A percentile compares a stretch with the other conserved stretches of the same genome.
Conservation (phyloP, 2,329 filamentous ascomycete species). For the Botrytis sinoallii region DNA sequence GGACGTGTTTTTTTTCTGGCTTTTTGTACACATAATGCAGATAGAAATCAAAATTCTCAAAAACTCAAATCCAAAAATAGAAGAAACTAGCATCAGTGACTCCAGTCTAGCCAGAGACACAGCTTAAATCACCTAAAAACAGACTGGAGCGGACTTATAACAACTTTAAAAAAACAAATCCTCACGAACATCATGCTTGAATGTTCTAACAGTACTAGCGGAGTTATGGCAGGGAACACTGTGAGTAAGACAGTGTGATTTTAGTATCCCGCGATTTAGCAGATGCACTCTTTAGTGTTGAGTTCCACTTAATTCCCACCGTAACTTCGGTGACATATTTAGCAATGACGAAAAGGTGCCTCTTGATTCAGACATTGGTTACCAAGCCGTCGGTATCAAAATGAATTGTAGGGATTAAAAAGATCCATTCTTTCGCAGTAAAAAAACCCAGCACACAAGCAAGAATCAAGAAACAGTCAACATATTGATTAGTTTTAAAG, state of each 20-base stretch:
- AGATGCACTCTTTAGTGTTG: not conserved
- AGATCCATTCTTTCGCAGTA: not conserved
- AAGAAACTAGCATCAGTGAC: too few relatives aligned
- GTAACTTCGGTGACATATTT: not conserved
- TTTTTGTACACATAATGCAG: too few relatives aligned
- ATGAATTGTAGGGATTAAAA: not conserved
- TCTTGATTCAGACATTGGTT: not conserved
- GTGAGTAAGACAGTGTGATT: not conserved
- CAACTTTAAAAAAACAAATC: too few relatives aligned
- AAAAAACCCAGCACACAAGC: not conserved
- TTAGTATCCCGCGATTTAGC: not conserved
- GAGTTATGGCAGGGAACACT: fast-evolving
- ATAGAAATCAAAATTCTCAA: too few relatives aligned
- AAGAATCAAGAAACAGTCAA: not conserved
- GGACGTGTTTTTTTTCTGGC: too few relatives aligned
- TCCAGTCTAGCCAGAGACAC: too few relatives aligned
- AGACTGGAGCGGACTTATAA: too few relatives aligned
- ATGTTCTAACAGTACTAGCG: not conserved
- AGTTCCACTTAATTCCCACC: not conserved
- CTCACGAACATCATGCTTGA: not conserved
- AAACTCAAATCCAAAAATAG: too few relatives aligned
- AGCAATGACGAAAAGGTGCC: not conserved
- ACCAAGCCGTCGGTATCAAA: not conserved
- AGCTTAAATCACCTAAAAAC: too few relatives aligned
- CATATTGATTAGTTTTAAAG: not conserved